A percentile compares a stretch with the other conserved stretches of the same genome.
Evolutionary conservation across 805 yeast genomes (phyloP).

Genomic region (Nakazawaea laoshanensis): DNA sequence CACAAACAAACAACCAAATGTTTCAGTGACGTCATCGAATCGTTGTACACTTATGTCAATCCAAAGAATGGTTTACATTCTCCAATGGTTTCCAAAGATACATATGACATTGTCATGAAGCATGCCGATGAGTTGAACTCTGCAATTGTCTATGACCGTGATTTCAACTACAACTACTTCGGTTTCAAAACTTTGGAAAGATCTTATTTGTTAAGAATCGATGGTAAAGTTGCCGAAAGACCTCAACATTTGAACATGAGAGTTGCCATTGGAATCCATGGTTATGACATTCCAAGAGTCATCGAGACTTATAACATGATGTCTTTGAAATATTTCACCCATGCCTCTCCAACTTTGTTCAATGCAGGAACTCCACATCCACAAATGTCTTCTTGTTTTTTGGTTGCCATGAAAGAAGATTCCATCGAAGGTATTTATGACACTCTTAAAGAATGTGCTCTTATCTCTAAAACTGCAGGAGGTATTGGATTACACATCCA

Average conservation of each 20-base stretch:
- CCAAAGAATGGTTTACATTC: slow-evolving; percentile 57
- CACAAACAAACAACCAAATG: slow-evolving; percentile 77
- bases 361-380: slow-evolving; percentile 87
- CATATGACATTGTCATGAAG: slow-evolving; percentile 47
- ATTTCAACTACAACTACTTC: slow-evolving; percentile 70
- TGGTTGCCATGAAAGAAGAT: slow-evolving; percentile 87
- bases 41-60: slow-evolving; percentile 60
- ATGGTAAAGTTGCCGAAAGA: slow-evolving; percentile 71
- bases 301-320: slow-evolving; percentile 80
- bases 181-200: slow-evolving; percentile 91
- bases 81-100: slow-evolving; percentile 56
- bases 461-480: slow-evolving; percentile 91
- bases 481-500: slow-evolving; percentile 90
- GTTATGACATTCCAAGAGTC: slow-evolving; percentile 51
- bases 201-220: slow-evolving; percentile 64
- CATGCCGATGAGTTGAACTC: slow-evolving; percentile 56
- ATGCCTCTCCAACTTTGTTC: slow-evolving; percentile 92
- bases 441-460: slow-evolving; percentile 80
- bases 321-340: slow-evolving; percentile 84
- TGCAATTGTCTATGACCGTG: slow-evolving; percentile 66
- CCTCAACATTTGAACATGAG: slow-evolving; percentile 89
- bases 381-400: slow-evolving; percentile 86
- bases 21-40: slow-evolving; percentile 64
- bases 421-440: slow-evolving; percentile 93
- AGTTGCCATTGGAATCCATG: slow-evolving; percentile 88